These are phyloP conservation scores for Daldinia childiae DNA, from an alignment of 495 filamentous ascomycete species.

Conservation along the genomic window DNA sequence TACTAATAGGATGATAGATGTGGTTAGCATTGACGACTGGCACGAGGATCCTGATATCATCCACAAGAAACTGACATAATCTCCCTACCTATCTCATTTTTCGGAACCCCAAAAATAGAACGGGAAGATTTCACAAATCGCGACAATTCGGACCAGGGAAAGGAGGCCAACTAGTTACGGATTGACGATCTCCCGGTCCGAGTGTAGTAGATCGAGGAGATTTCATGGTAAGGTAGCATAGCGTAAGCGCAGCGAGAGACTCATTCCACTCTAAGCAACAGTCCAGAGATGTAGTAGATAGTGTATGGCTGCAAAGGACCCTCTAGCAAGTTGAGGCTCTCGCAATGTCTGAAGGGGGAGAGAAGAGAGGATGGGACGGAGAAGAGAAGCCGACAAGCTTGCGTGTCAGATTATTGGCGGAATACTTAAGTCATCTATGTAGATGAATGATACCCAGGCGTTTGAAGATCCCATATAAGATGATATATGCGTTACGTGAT, in stretches of 20 bases:
- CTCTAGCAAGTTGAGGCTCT: neutral
- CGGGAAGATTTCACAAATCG: constrained; percentile 1
- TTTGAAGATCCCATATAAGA: constrained; percentile 37
- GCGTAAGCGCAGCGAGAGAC: constrained; percentile 17
- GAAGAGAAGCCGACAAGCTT: constrained; percentile 32
- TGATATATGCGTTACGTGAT: constrained; percentile 15
- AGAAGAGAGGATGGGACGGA: neutral
- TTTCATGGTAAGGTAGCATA: constrained; percentile 10
- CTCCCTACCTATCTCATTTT: neutral
- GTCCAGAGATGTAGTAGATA: neutral
- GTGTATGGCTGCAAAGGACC: neutral
- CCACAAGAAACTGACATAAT: constrained; percentile 91
- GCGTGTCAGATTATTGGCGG: constrained; percentile 43
- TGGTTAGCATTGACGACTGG: constrained; percentile 99
- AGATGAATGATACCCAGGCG: constrained; percentile 52
- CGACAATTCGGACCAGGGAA: neutral
- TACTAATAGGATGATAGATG: constrained; percentile 70
- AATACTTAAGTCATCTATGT: constrained; percentile 41
- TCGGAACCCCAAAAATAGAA: neutral
- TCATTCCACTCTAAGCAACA: neutral
- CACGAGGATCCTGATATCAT: constrained; percentile 99
- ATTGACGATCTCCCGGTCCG: neutral
- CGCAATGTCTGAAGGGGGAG: neutral
- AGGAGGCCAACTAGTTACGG: constrained; percentile 9
- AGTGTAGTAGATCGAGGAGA: constrained; percentile 15